Conservation (phyloP, 371 early-diverging fungal genomes). For the Basidiobolus meristosporus region DNA sequence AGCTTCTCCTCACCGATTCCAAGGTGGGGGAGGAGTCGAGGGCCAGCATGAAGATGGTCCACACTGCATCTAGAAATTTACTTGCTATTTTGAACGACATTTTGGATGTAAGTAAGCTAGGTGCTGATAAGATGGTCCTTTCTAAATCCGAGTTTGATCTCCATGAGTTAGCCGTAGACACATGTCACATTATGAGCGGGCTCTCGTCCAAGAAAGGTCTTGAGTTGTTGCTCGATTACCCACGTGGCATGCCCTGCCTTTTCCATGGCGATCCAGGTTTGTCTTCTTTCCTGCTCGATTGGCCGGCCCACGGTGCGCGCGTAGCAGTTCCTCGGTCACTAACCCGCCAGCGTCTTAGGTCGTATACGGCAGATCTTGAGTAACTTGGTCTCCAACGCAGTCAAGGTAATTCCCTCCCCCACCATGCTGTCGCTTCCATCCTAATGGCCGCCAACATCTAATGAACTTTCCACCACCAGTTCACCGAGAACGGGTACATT, state of each 20-base stretch:
- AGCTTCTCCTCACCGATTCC: slow-evolving; percentile 15
- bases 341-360: too few relatives aligned
- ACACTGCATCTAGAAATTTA: slow-evolving; percentile 13
- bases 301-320: too few relatives aligned
- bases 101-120: slow-evolving; percentile 18
- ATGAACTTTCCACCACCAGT: too few relatives aligned
- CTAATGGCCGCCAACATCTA: too few relatives aligned
- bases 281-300: too few relatives aligned
- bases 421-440: too few relatives aligned
- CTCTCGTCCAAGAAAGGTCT: slow-evolving; percentile 13
- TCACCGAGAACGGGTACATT: slow-evolving; percentile 32
- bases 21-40: slow-evolving; percentile 9
- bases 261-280: neutral
- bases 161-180: slow-evolving; percentile 13
- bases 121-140: slow-evolving; percentile 15
- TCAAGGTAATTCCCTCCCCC: too few relatives aligned
- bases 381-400: slow-evolving; percentile 32
- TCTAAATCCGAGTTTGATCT: slow-evolving; percentile 14
- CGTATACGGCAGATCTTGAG: slow-evolving; percentile 20
- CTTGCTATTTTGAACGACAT: slow-evolving; percentile 15
- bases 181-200: slow-evolving; percentile 14
- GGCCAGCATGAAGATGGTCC: slow-evolving; percentile 13
- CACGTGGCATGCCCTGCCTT: neutral
- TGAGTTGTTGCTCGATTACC: slow-evolving; percentile 14
- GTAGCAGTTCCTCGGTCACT: too few relatives aligned